Evolutionary conservation across 2,329 filamentous ascomycete genomes (phyloP).

Genomic region (Epichloe gansuensis): DNA sequence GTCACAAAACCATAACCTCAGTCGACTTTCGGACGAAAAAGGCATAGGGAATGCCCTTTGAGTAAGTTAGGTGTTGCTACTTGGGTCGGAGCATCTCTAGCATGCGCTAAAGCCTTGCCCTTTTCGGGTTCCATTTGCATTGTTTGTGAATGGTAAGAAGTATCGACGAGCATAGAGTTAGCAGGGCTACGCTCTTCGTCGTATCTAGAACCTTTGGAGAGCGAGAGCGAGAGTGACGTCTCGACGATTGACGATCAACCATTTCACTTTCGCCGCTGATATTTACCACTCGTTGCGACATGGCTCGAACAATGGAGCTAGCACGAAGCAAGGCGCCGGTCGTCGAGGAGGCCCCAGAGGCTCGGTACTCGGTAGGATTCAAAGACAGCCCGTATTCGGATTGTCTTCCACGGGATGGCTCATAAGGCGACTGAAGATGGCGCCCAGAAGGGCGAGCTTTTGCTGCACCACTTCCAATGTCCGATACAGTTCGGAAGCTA

Average conservation of each 20-base stretch:
- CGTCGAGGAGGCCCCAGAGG: conserved; percentile 51
- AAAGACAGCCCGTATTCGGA: conserved; percentile 46
- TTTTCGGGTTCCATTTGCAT: conserved; percentile 36
- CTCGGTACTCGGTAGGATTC: conserved; percentile 36
- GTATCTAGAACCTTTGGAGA: conserved; percentile 34
- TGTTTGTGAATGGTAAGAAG: conserved; percentile 39
- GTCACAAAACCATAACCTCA: conserved; percentile 68
- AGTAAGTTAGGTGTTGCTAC: conserved; percentile 52
- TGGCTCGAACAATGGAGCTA: conserved; percentile 65
- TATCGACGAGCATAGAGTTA: conserved; percentile 30
- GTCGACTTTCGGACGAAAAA: conserved; percentile 63
- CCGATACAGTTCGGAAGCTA: conserved; percentile 46
- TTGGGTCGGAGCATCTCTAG: conserved; percentile 3
- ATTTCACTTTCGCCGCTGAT: conserved; percentile 85
- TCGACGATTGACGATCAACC: conserved; percentile 58
- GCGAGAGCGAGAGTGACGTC: conserved; percentile 47
- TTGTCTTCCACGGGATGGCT: conserved; percentile 29
- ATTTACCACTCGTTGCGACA: conserved; percentile 97
- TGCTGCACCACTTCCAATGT: conserved; percentile 43
- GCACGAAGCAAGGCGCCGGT: conserved; percentile 55
- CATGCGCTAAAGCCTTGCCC: conserved; percentile 11
- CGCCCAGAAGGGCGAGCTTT: conserved; percentile 40
- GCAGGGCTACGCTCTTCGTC: conserved; percentile 15
- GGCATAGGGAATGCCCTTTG: conserved; percentile 71
- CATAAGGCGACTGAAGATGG: conserved; percentile 46